A percentile compares a stretch with the other conserved stretches of the same genome.
These are phyloP conservation scores for Blastobotrys terrestris DNA, from an alignment of 805 yeast species.

Conservation along the genomic window DNA sequence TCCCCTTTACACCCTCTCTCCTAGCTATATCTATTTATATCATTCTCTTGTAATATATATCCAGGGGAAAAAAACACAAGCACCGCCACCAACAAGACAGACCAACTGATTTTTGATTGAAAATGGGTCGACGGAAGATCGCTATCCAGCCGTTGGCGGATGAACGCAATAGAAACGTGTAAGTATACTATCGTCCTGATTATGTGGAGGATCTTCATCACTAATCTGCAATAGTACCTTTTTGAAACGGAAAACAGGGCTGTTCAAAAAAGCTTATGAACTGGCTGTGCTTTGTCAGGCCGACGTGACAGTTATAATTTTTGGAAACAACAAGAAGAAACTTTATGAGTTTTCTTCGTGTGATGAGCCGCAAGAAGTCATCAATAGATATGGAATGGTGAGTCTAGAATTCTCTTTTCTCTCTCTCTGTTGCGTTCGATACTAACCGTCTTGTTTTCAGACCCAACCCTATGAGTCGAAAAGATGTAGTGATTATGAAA, in stretches of 20 bases:
- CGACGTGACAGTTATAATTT: conserved; percentile 82
- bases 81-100: too few relatives aligned
- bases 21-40: too few relatives aligned
- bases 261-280: conserved; percentile 76
- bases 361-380: conserved; percentile 46
- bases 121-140: conserved; percentile 94
- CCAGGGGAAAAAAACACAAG: too few relatives aligned
- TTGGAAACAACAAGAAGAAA: conserved; percentile 70
- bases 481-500: conserved; percentile 21
- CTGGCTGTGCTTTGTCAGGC: conserved; percentile 87
- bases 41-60: too few relatives aligned
- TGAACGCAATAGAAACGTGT: conserved; percentile 62
- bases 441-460: neutral
- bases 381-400: conserved; percentile 17
- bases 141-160: conserved; percentile 87
- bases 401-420: conserved; percentile 11
- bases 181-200: conserved; percentile 14
- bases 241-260: conserved; percentile 89
- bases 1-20: too few relatives aligned
- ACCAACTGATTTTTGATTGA: too few relatives aligned
- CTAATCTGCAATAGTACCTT: conserved; percentile 48
- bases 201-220: neutral
- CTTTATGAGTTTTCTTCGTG: conserved; percentile 80
- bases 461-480: conserved; percentile 24
- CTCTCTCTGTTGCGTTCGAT: neutral